Evolutionary conservation across 2,329 filamentous ascomycete genomes (phyloP).

Genomic region (Alternaria metachromatica): DNA sequence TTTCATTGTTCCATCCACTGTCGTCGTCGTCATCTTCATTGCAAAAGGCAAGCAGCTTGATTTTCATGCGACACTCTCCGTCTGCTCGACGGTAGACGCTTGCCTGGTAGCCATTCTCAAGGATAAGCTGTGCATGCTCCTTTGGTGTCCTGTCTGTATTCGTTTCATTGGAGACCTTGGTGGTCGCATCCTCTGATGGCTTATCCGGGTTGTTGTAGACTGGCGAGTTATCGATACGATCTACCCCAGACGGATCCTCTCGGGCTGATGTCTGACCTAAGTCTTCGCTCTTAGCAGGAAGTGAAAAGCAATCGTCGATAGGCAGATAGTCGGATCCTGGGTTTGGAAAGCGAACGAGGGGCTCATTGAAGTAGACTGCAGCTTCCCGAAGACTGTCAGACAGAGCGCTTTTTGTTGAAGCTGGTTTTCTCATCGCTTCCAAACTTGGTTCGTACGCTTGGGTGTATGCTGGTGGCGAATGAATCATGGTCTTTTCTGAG

Average conservation of each 20-base stretch:
- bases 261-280: background rate
- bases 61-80: background rate
- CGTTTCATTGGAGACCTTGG: background rate
- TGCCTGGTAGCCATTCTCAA: background rate
- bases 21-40: background rate
- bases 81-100: slow-evolving; percentile 2
- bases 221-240: background rate
- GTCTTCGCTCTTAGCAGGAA: background rate
- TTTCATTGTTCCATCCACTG: background rate
- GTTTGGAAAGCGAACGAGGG: background rate
- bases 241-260: background rate
- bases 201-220: background rate
- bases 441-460: background rate
- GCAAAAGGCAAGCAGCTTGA: background rate
- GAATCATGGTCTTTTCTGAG: slow-evolving; percentile 15
- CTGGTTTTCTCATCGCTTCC: slow-evolving; percentile 21
- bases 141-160: background rate
- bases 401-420: slow-evolving; percentile 33
- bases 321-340: background rate
- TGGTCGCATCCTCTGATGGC: background rate
- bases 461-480: slow-evolving; percentile 3
- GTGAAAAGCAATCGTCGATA: background rate
- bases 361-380: background rate
- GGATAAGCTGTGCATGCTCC: background rate
- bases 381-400: slow-evolving; percentile 16